Evolutionary conservation across 805 yeast species (phyloP), one percentile per base, ranked within the genome.

Genomic region (Saccharomycopsis sp.): DNA sequence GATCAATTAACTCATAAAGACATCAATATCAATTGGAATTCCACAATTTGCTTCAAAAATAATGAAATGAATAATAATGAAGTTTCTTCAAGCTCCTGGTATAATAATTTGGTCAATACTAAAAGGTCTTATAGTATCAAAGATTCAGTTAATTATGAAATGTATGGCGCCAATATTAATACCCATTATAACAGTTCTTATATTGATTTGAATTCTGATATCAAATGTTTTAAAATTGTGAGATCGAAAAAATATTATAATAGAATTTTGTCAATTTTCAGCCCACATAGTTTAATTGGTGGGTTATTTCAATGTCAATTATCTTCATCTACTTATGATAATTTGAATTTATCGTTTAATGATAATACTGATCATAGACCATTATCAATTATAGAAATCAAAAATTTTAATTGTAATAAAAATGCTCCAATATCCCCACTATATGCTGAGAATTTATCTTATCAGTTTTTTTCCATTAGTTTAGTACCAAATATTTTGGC

Each of bases 231-330:
- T 31, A 34, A 36, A 29, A 31, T 39, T 32, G 43, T 37, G 9
- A 29, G 46, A 21, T 31, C 20, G 14, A 23, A 36, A 26, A 36
- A 32, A 35, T 43, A 43, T 31, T 27, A 23, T 10, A 15, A 21
- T 4, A 35, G 42, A 21, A 14, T 13, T 25, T n/a, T 43, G 5
- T 32, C 42, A n/a, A 33, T 43, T 12, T 43, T 31, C 23, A 26
- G 18, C 5, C 46, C 46, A 3, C 34, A 36, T 23, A 12, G 34
- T 4, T 31, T 9, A 18, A 29, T 43, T 36, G 46, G 46, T 10
- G 46, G 46, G 14, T 31, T 43, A 20, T 43, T 39, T 28, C 43
- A 39, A 18, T 43, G 46, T 25, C 34, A 34, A 13, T n/a, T 42
- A 12, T 14, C 26, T 8, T 6, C 27, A 13, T 17, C 15, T 19